A percentile compares a stretch with the other conserved stretches of the same genome.
Evolutionary conservation across 495 filamentous ascomycete genomes (phyloP).

Genomic region (Aspergillus funiculosus): DNA sequence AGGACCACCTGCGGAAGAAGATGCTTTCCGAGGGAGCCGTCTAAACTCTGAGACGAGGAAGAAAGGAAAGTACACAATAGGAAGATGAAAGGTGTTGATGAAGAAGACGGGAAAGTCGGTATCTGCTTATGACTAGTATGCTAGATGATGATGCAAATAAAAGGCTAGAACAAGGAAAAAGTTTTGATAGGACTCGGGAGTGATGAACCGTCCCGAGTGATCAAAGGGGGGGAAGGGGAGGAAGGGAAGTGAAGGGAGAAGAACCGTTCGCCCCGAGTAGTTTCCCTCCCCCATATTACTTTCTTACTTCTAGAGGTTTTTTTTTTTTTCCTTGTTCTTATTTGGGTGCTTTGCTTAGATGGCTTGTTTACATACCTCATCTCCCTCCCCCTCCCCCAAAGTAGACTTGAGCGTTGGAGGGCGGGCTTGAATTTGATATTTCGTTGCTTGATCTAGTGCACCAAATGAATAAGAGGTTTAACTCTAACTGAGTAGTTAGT

Average conservation of each 20-base stretch:
- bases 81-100: too few species aligned
- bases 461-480: too few species aligned
- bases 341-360: slow-evolving; percentile 24
- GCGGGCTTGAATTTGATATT: slow-evolving; percentile 21
- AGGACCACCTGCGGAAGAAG: slow-evolving; percentile 98
- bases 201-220: slow-evolving; percentile 21
- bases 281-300: too few species aligned
- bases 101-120: too few species aligned
- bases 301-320: slow-evolving; percentile 20
- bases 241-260: too few species aligned
- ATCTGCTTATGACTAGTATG: slow-evolving; percentile 44
- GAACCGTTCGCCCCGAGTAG: too few species aligned
- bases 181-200: slow-evolving; percentile 17
- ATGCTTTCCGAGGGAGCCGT: slow-evolving; percentile 58
- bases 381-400: slow-evolving; percentile 8
- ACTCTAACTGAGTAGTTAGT: background rate
- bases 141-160: slow-evolving; percentile 32
- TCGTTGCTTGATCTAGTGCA: slow-evolving; percentile 6
- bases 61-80: background rate
- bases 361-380: slow-evolving; percentile 26
- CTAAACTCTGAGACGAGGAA: too few species aligned
- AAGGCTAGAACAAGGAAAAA: slow-evolving; percentile 16
- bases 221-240: slow-evolving; percentile 2
- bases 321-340: slow-evolving; percentile 11
- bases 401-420: slow-evolving; percentile 24